Evolutionary conservation across 441 rosid genomes (phyloP), one percentile per base, ranked within the genome.

Genomic region (Erodium chrysanthum): DNA sequence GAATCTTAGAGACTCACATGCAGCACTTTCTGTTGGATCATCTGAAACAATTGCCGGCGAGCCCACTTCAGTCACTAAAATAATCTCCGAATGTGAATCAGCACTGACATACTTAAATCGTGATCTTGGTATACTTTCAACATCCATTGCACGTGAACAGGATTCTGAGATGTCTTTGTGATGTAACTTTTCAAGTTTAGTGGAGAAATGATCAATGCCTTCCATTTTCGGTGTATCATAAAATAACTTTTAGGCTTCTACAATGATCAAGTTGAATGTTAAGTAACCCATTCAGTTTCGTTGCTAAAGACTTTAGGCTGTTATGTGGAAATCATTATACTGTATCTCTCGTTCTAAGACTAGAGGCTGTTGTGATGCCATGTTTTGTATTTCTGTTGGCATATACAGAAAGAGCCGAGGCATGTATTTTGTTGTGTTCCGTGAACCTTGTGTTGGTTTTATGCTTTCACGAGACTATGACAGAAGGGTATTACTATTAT

Each of bases 1-100:
- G 85, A 94, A 89, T 78, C 85, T 94, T 52, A 85, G 96, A 79
- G 98, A 91, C 68, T 91, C 98, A 0, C 85, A 89, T 78, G 92
- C 98, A 66, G 97, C 98, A 70, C 91, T 94, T 66, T 83, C 96
- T 9, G 80, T 89, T 59, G 97, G 97, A 72, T 84, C 94, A 18
- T 84, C 90, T 1, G 97, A 89, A 80, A 91, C 92, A 37, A 71
- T 82, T 14, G 81, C 87, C 12, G 96, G 96, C 22, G 96, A 91
- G 77, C 92, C 92, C 2, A 83, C 96, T 52, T 85, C 97, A 22
- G 97, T 94, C 12, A 76, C 89, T 6, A 85, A 93, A 81, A 91
- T 94, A 60, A 91, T 94, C 65, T 88, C 97, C 0, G 97, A 91
- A 70, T 94, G 96, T 27, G 99, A 94, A 70, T 87, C 96, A 44